Evolutionary conservation across 2,329 filamentous ascomycete genomes (phyloP).

Genomic region (Graphilbum ipis-grandicollis): DNA sequence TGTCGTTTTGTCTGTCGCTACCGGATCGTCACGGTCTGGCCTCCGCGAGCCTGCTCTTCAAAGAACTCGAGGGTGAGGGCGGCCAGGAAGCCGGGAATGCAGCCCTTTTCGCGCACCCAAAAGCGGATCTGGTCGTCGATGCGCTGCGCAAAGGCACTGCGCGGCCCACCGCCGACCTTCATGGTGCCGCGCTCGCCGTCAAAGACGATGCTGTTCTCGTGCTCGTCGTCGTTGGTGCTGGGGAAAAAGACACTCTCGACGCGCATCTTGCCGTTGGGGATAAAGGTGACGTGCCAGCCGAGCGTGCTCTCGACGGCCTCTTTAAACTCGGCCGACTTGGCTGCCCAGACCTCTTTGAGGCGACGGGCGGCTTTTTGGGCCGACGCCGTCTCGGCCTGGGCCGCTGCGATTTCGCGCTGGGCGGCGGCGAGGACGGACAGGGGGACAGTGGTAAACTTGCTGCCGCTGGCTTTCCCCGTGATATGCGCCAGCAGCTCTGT

Average conservation of each 20-base stretch:
- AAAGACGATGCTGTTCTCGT: constrained; percentile 64
- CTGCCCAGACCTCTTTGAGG: constrained; percentile 73
- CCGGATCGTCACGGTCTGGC: neutral
- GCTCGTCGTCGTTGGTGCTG: constrained; percentile 45
- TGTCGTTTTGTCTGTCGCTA: no score
- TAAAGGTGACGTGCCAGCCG: constrained; percentile 88
- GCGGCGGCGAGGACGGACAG: constrained; percentile 58
- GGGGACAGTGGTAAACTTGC: constrained; percentile 47
- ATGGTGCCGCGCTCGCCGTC: constrained; percentile 91
- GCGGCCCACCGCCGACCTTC: constrained; percentile 87
- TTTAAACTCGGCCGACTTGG: constrained; percentile 86
- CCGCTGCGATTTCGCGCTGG: constrained; percentile 57
- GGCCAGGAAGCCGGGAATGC: constrained; percentile 83
- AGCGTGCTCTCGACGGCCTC: constrained; percentile 84
- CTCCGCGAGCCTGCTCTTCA: constrained; percentile 38
- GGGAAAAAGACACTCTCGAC: constrained; percentile 78
- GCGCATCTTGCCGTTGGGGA: constrained; percentile 91
- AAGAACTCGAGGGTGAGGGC: constrained; percentile 88
- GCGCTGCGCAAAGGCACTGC: constrained; percentile 69
- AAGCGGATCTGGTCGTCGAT: constrained; percentile 81
- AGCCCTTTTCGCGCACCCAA: constrained; percentile 87
- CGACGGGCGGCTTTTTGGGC: constrained; percentile 71
- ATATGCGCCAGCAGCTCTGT: constrained; percentile 63
- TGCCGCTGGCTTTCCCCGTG: constrained; percentile 17
- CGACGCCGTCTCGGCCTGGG: constrained; percentile 49